Evolutionary conservation across 495 filamentous ascomycete species (phyloP), one percentile per base, ranked within the genome.

Genomic region (Penicillium argentinense): DNA sequence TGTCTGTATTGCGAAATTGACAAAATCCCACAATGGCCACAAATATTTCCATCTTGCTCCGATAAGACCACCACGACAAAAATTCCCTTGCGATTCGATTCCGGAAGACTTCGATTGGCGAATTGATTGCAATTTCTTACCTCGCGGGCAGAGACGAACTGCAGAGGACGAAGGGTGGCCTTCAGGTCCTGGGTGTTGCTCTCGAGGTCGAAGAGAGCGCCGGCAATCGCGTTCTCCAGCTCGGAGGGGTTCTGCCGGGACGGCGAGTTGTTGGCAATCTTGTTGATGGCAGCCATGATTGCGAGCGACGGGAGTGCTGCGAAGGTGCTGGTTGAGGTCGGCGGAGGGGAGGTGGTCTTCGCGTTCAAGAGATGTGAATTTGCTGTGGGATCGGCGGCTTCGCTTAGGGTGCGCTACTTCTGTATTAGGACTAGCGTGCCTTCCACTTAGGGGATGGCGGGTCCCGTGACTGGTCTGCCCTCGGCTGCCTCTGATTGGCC

Each of bases 81-180:
- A 53, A 50, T 49, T 57, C 42, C 39, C 28, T 22, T n/a, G 43
- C 38, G 45, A 51, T 53, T 40, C 41, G 23, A 29, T 52, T 54
- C 43, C 46, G 28, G 32, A 43, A 44, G 9, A 30, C 21, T 39
- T 49, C 51, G 36, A 45, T 50, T 36, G 49, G 49, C 37, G 39
- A 34, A 42, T 12, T 19, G 25, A 28, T 27, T 38, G 34, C 58
- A 66, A 57, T 78, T n/a, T 79, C 89, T 86, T 84, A 98, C 93
- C 91, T 98, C 93, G 69, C 89, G 87, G 68, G 93, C 93, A 73
- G 87, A 92, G 66, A 88, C 85, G 79, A 98, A 95, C 82, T 97
- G 93, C 70, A 98, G 82, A 67, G 93, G 95, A 57, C 93, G 82
- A 66, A 98, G 85, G 45, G 88, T 82, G 64, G 77, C 79, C 86